A percentile compares a stretch with the other conserved stretches of the same genome.
Evolutionary conservation across 2,329 filamentous ascomycete species (phyloP).

Genomic region (Ophiocordyceps unilateralis): DNA sequence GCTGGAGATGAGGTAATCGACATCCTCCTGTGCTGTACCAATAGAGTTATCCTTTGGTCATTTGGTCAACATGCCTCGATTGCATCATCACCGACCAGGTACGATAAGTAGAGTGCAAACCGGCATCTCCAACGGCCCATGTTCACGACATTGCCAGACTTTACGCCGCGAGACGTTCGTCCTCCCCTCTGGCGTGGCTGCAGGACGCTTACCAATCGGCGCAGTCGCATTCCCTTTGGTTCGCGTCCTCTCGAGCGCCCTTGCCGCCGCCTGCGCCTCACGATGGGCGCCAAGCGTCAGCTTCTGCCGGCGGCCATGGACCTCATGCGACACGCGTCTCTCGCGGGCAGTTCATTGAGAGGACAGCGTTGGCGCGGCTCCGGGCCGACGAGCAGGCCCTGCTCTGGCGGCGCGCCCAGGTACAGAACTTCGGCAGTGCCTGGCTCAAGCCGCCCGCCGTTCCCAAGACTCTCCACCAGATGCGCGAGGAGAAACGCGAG

Average conservation of each 20-base stretch:
- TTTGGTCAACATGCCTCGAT: too few relatives aligned
- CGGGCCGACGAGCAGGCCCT: conserved; percentile 62
- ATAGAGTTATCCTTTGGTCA: too few relatives aligned
- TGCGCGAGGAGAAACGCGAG: conserved; percentile 79
- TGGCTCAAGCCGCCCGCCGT: conserved; percentile 88
- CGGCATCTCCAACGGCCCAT: conserved; percentile 17
- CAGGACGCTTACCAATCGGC: background rate
- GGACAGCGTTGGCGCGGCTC: conserved; percentile 50
- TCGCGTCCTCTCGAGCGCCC: conserved; percentile 43
- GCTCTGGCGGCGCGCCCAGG: conserved; percentile 59
- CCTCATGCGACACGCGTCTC: background rate
- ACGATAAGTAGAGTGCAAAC: too few relatives aligned
- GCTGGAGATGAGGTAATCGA: background rate
- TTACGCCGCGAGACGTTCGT: conserved; percentile 50
- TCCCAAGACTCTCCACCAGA: conserved; percentile 74
- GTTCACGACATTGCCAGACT: conserved; percentile 47
- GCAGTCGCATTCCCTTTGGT: conserved; percentile 60
- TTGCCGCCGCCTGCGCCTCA: conserved; percentile 16
- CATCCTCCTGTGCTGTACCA: too few relatives aligned
- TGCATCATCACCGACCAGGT: too few relatives aligned
- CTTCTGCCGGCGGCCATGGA: conserved; percentile 22
- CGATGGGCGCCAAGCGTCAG: conserved; percentile 13
- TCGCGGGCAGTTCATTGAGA: conserved; percentile 26
- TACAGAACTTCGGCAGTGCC: conserved; percentile 69
- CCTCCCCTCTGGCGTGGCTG: background rate